Evolutionary conservation across 2,329 filamentous ascomycete species (phyloP), one percentile per base, ranked within the genome.

Genomic region (Colletotrichum neosansevieriae): DNA sequence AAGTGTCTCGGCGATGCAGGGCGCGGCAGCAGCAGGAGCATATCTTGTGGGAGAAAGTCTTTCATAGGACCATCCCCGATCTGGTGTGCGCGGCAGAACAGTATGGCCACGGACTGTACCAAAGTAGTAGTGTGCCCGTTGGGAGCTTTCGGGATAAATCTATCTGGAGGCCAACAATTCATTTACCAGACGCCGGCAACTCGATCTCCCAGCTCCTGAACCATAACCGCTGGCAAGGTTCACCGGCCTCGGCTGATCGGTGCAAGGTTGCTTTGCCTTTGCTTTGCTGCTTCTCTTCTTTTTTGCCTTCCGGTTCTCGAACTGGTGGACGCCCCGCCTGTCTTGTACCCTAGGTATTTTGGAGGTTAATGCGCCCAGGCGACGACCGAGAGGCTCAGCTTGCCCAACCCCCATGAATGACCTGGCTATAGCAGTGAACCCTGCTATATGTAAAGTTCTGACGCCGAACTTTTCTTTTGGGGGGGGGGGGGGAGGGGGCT

Each of bases 331-430:
- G 34, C 50, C 56, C 54, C 61, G 65, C 54, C 59, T 24, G 63
- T 51, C 47, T 24, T 67, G 47, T 44, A 60, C 54, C 36, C 65
- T n/a, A n/a, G n/a, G n/a, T 68, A 54, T 59, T 60, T 56, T 68
- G 36, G 45, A 68, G 19, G 49, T 54, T 58, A 45, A 65, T 65
- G 65, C 61, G 65, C 61, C 34, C 38, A 53, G 51, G 32, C 60
- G 40, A 54, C 12, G 29, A 54, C 32, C 3, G 3, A 54, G 50
- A 54, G 50, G 50, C 32, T 54, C 50, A 54, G 50, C 34, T n/a
- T 38, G 34, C 34, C 10, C 10, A 1, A 3, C 2, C 34, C 34
- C 34, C 24, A 29, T 29, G 24, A 38, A 38, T 7, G 10, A 13
- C 10, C 10, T 13, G 34, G 34, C 34, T 7, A 38, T 38, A 38